Evolutionary conservation across 75 land plant species (phyloP), one percentile per base, ranked within the genome.

Genomic region (Sequoia sempervirens): DNA sequence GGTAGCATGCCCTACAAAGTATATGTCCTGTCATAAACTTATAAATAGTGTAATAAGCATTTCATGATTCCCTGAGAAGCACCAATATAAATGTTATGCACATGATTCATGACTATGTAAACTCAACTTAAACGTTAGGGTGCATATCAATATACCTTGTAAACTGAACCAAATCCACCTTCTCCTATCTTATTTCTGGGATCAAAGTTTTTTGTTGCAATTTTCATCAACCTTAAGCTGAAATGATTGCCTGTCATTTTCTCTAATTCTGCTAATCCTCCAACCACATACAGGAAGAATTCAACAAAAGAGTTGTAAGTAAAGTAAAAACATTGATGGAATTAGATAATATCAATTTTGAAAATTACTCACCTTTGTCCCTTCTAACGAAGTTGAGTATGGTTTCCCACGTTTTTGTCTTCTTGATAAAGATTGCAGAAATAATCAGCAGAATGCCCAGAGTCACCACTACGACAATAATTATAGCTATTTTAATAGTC

Each of bases 141-240:
- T 40, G 41, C 41, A 40, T 40, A 40, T 40, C 41, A 40, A 3
- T 40, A 3, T 40, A 40, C 41, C 41, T 40, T 40, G 41, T 40
- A 40, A 40, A 40, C 41, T 40, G 41, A 1, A 40, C 41, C 41
- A 40, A 40, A 40, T 40, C 41, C 41, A 40, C 41, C 41, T 3
- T 40, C 5, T 40, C 41, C 41, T 40, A 40, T 40, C 41, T 40
- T 40, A 40, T 40, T 40, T 40, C 4, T 40, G 41, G 41, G 41
- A 40, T 40, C 41, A 80, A 80, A 80, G 13, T 80, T 40, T 37
- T 80, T 40, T 80, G 81, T 80, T 34, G 81, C 81, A 15, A 40
- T 47, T 80, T 47, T 80, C 46, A 80, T 41, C 28, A 34, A 2
- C 30, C 46, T 80, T 17, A 43, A 80, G 45, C 52, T 80, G 81